These are phyloP conservation scores for Umbelopsis ramanniana DNA, from an alignment of 192 early-diverging fungal species.

Conservation along the genomic window DNA sequence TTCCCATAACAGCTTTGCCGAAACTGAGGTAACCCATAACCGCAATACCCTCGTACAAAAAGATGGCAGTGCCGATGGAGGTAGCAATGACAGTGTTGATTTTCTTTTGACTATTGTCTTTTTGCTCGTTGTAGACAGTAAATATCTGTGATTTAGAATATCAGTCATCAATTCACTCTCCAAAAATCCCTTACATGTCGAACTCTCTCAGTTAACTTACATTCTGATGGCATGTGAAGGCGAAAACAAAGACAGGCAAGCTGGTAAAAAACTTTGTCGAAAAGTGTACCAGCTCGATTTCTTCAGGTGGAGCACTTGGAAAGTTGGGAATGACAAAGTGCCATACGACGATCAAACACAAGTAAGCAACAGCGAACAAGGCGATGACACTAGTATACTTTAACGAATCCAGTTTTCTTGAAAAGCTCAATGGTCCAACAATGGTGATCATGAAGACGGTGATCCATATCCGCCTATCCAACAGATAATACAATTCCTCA, in stretches of 20 bases:
- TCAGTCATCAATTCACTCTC: not conserved
- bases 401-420: constrained; percentile 84
- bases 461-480: constrained; percentile 84
- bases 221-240: constrained; percentile 99
- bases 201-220: constrained; percentile 45
- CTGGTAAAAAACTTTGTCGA: constrained; percentile 69
- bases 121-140: constrained; percentile 93
- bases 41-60: constrained; percentile 85
- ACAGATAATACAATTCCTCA: constrained; percentile 40
- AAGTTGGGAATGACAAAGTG: constrained; percentile 69
- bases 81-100: constrained; percentile 70
- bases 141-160: constrained; percentile 72
- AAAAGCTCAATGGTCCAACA: constrained; percentile 80
- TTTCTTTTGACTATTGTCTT: constrained; percentile 75
- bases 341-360: constrained; percentile 83
- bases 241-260: constrained; percentile 97
- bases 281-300: constrained; percentile 63
- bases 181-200: not conserved
- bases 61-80: constrained; percentile 78
- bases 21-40: constrained; percentile 93
- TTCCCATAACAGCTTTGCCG: constrained; percentile 79
- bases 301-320: constrained; percentile 58
- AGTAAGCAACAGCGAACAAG: constrained; percentile 83
- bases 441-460: constrained; percentile 68
- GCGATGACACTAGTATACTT: constrained; percentile 89